A percentile compares a stretch with the other conserved stretches of the same genome.
phyloP scores from a whole-genome alignment of 495 filamentous ascomycete genomes.

The Tuber brumale region DNA sequence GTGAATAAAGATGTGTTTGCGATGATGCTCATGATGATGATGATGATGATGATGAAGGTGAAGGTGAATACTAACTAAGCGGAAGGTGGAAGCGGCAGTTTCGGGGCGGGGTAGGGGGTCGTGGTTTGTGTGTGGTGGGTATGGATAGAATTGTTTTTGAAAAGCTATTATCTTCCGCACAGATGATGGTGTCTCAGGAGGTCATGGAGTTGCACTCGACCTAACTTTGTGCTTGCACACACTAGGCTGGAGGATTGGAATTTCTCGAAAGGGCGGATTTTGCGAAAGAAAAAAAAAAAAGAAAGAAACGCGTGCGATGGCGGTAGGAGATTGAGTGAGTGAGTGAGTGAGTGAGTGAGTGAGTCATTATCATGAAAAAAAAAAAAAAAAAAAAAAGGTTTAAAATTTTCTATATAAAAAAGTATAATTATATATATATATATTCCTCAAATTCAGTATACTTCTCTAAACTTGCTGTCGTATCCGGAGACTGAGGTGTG shows the following conservation, averaged over 20 bases:
- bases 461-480: not conserved
- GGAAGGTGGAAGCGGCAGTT: not conserved
- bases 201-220: not conserved
- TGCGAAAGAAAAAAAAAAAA: no score
- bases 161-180: not conserved
- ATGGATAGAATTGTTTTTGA: not conserved
- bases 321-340: no score
- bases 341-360: no score
- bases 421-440: no score
- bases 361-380: no score
- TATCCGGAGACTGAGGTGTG: no score
- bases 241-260: not conserved
- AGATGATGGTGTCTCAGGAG: not conserved
- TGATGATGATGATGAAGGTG: not conserved
- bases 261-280: not conserved
- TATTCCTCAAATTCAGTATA: no score
- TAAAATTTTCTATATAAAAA: no score
- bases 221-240: not conserved
- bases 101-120: not conserved
- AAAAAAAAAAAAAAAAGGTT: no score
- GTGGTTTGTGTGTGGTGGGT: not conserved
- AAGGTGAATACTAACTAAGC: not conserved
- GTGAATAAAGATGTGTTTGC: not conserved
- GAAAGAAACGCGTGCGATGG: not conserved
- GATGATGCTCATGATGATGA: not conserved